phyloP scores from a whole-genome alignment of 768 basidiomycete species.

The Boletus rufocinnamomeus region DNA sequence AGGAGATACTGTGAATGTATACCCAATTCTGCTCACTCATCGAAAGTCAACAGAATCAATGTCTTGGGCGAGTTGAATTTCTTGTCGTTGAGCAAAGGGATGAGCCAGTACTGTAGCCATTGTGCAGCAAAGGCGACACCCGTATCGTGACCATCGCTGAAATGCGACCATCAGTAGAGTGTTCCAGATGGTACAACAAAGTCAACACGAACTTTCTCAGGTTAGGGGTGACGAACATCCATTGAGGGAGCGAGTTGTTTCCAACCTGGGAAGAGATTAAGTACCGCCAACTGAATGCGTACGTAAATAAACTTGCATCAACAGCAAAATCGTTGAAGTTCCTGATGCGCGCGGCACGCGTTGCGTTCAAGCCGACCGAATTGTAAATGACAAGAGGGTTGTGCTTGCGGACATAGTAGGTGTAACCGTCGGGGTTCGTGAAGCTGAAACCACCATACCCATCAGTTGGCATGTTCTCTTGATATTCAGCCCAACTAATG shows the following conservation, averaged over 20 bases:
- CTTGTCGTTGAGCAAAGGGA: conserved; percentile 49
- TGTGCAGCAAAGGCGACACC: conserved; percentile 45
- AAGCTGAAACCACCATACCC: conserved; percentile 46
- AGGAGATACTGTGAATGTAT: background rate
- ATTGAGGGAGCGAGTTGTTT: conserved; percentile 53
- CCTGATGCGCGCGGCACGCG: conserved; percentile 45
- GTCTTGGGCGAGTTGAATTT: conserved; percentile 57
- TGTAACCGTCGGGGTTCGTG: conserved; percentile 35
- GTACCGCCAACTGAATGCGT: background rate
- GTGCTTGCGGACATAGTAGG: conserved; percentile 57
- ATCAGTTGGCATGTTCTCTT: conserved; percentile 55
- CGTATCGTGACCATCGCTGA: conserved; percentile 63
- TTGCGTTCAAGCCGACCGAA: conserved; percentile 43
- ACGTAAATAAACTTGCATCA: conserved; percentile 39
- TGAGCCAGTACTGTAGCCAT: conserved; percentile 53
- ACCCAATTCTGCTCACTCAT: conserved; percentile 45
- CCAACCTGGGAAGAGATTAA: conserved; percentile 22
- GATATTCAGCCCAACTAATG: conserved; percentile 62
- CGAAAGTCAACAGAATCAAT: conserved; percentile 61
- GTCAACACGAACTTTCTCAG: conserved; percentile 30
- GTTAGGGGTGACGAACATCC: conserved; percentile 64
- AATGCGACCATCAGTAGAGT: background rate
- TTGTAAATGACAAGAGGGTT: conserved; percentile 54
- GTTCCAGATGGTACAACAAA: background rate
- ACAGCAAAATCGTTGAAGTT: conserved; percentile 63